phyloP scores from a whole-genome alignment of 768 basidiomycete genomes.

The Panaeolus cyanescens region DNA sequence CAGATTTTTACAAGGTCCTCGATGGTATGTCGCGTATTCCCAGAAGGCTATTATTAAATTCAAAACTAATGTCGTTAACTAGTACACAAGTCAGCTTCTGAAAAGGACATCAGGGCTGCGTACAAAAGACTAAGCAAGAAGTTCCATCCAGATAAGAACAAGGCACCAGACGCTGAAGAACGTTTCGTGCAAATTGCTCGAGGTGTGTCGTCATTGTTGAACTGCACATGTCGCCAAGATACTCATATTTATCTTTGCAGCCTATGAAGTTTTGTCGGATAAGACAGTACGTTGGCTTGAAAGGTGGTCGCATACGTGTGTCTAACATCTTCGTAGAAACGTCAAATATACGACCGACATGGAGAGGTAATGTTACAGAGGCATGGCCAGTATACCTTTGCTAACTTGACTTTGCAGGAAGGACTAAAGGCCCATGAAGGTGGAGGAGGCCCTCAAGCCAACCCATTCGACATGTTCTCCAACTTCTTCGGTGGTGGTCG shows the following conservation, averaged over 20 bases:
- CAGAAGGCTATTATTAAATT: conserved; percentile 9
- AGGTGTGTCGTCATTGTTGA: conserved; percentile 48
- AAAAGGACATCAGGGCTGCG: conserved; percentile 87
- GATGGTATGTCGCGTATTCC: conserved; percentile 58
- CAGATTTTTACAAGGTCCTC: conserved; percentile 81
- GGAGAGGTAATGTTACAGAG: conserved; percentile 62
- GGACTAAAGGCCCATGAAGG: conserved; percentile 91
- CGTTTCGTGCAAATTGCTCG: conserved; percentile 91
- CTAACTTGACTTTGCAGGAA: conserved; percentile 50
- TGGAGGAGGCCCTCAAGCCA: conserved; percentile 74
- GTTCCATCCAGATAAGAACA: conserved; percentile 96
- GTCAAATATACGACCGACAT: conserved; percentile 90
- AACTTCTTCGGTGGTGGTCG: conserved; percentile 89
- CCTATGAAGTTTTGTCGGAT: conserved; percentile 96
- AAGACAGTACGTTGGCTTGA: conserved; percentile 50
- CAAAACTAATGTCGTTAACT: conserved; percentile 26
- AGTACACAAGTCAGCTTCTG: conserved; percentile 79
- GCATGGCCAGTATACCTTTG: neutral
- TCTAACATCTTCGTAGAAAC: conserved; percentile 59
- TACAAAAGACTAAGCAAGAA: conserved; percentile 89
- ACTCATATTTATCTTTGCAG: conserved; percentile 34
- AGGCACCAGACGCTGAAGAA: conserved; percentile 76
- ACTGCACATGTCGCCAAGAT: neutral
- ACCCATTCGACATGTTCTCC: conserved; percentile 95
- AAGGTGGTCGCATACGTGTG: neutral